Conservation (phyloP, 2,329 filamentous ascomycete species). For the Fusarium abutilonis region DNA sequence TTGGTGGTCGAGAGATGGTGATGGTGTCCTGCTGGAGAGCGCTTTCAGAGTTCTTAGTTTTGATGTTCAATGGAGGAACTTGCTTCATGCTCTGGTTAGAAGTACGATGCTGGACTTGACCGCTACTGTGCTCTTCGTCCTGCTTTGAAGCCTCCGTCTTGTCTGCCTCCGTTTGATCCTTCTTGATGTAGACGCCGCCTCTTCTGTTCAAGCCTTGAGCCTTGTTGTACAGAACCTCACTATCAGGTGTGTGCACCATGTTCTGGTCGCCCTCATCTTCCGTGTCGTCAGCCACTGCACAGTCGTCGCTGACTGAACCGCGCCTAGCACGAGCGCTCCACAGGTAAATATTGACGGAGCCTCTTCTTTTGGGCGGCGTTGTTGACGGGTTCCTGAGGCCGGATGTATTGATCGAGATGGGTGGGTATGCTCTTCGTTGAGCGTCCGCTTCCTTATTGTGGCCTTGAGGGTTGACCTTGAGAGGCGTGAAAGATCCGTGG, state of each 20-base stretch:
- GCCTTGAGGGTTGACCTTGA: constrained; percentile 41
- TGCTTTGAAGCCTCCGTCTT: background rate
- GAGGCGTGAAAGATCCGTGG: constrained; percentile 44
- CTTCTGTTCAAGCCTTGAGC: constrained; percentile 37
- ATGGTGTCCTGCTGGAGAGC: constrained; percentile 21
- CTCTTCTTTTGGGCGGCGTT: constrained; percentile 45
- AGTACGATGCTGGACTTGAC: background rate
- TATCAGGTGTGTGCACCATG: constrained; percentile 9
- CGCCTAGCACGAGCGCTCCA: constrained; percentile 43
- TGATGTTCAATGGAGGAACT: background rate
- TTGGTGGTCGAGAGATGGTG: constrained; percentile 21
- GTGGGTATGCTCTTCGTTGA: constrained; percentile 49
- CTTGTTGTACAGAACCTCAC: constrained; percentile 33
- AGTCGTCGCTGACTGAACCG: constrained; percentile 31
- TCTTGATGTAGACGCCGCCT: constrained; percentile 39
- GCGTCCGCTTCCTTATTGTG: constrained; percentile 39
- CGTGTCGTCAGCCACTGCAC: constrained; percentile 37
- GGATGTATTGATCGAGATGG: constrained; percentile 50
- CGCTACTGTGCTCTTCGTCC: background rate
- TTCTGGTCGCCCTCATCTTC: constrained; percentile 36
- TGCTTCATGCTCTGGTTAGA: constrained; percentile 24
- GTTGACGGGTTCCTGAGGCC: constrained; percentile 44
- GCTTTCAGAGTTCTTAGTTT: background rate
- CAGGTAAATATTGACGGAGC: constrained; percentile 47
- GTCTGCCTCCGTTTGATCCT: constrained; percentile 1